Conservation (phyloP, 306 rosid genomes). For the Prunus davidiana region DNA sequence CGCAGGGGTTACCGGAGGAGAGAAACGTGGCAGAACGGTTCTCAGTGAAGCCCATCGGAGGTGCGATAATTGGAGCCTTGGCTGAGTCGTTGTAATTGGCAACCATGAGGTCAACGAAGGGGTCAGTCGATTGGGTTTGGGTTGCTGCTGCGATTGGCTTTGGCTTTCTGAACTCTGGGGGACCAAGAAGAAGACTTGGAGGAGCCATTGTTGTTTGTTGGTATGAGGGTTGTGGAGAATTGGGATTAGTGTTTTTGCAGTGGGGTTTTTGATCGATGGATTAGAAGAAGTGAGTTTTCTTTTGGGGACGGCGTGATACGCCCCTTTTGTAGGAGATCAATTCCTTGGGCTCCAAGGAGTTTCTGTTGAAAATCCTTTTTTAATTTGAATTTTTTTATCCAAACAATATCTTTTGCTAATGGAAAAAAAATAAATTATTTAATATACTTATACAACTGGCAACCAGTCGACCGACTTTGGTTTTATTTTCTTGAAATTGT, state of each 20-base stretch:
- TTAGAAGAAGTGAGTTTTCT: neutral
- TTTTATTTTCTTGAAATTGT: no score
- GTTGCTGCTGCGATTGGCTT: neutral
- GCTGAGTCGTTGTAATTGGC: constrained; percentile 28
- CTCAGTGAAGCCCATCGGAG: constrained; percentile 27
- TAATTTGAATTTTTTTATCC: no score
- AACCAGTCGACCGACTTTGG: no score
- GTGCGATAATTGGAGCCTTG: neutral
- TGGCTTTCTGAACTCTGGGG: constrained; percentile 40
- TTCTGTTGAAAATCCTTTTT: no score
- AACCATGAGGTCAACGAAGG: constrained; percentile 37
- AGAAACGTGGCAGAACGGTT: constrained; percentile 1
- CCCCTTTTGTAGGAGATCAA: neutral
- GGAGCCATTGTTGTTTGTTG: constrained; percentile 33
- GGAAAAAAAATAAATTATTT: no score
- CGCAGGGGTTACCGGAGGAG: constrained; percentile 54
- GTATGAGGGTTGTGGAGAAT: neutral
- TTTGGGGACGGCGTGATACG: neutral
- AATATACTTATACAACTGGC: no score
- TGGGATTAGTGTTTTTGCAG: neutral
- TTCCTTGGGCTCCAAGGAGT: neutral
- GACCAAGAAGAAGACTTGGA: constrained; percentile 49
- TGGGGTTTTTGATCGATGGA: neutral
- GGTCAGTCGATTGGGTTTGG: constrained; percentile 1
- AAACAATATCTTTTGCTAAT: no score